These are phyloP conservation scores for Erodium moschatum DNA, from an alignment of 441 rosid species.

Conservation along the genomic window DNA sequence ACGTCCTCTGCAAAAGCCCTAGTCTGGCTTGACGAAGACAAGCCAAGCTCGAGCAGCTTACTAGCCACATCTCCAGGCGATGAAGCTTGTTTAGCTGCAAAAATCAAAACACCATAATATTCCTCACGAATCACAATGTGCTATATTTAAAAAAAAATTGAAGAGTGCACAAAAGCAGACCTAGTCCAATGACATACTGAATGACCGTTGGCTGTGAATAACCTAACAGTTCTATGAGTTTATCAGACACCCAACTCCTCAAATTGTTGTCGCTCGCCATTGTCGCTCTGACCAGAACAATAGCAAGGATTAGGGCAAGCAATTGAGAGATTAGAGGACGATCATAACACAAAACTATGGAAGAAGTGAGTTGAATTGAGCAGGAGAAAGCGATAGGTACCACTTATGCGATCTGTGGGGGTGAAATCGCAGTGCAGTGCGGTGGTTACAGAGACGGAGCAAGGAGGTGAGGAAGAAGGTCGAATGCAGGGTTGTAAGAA, in stretches of 20 bases:
- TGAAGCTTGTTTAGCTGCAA: conserved; percentile 63
- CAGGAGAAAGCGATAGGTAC: background rate
- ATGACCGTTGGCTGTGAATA: conserved; percentile 62
- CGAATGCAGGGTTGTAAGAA: too few relatives aligned
- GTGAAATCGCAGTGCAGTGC: background rate
- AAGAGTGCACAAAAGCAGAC: conserved; percentile 27
- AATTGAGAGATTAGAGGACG: background rate
- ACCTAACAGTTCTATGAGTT: conserved; percentile 58
- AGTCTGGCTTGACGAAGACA: conserved; percentile 56
- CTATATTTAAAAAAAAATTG: background rate
- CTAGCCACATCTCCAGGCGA: conserved; percentile 49
- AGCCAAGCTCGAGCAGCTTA: conserved; percentile 49
- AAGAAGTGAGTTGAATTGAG: background rate
- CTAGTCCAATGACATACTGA: conserved; percentile 57
- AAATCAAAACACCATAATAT: background rate
- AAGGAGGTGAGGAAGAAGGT: too few relatives aligned
- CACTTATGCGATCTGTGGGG: background rate
- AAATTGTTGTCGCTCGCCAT: conserved; percentile 53
- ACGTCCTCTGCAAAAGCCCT: conserved; percentile 59
- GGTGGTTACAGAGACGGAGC: too few relatives aligned
- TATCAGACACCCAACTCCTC: conserved; percentile 80
- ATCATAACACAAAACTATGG: background rate
- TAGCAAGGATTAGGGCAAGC: background rate
- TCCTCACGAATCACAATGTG: background rate
- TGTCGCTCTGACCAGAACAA: conserved; percentile 15